phyloP scores from a whole-genome alignment of 1,284 basidiomycete genomes.

The Leccinum pallidistipes region DNA sequence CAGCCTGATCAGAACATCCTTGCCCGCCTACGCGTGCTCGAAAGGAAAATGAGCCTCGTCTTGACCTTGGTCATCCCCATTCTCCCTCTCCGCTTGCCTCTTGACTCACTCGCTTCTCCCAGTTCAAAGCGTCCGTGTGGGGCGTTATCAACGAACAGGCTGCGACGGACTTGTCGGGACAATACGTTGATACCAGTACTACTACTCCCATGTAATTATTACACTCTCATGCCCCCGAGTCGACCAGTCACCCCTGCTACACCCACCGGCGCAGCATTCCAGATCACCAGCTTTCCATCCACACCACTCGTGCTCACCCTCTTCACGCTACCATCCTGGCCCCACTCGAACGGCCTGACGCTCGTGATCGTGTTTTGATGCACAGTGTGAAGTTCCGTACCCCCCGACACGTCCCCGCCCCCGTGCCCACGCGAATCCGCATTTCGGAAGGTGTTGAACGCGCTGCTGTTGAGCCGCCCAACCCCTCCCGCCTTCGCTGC shows the following conservation, averaged over 20 bases:
- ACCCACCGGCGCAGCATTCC: conserved; percentile 69
- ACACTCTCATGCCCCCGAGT: conserved; percentile 54
- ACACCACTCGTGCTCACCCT: conserved; percentile 92
- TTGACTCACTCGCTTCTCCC: conserved; percentile 5
- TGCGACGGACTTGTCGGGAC: conserved; percentile 44
- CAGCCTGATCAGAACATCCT: conserved; percentile 77
- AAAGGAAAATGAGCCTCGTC: conserved; percentile 94
- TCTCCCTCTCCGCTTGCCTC: background rate
- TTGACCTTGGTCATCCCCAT: conserved; percentile 63
- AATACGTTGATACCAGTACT: conserved; percentile 25
- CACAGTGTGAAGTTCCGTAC: conserved; percentile 82
- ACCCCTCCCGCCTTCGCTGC: conserved; percentile 49
- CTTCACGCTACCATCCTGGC: conserved; percentile 57
- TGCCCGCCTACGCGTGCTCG: conserved; percentile 77
- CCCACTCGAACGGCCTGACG: conserved; percentile 74
- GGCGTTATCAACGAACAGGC: conserved; percentile 88
- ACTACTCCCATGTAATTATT: conserved; percentile 24
- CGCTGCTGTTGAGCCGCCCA: conserved; percentile 90
- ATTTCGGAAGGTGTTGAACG: conserved; percentile 93
- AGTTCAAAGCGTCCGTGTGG: conserved; percentile 97
- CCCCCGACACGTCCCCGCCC: conserved; percentile 41
- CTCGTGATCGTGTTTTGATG: conserved; percentile 99
- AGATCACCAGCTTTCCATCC: conserved; percentile 92
- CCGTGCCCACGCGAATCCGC: conserved; percentile 87
- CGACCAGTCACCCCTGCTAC: conserved; percentile 39